Evolutionary conservation across 2,329 filamentous ascomycete species (phyloP).

Genomic region (Alternaria sp.): DNA sequence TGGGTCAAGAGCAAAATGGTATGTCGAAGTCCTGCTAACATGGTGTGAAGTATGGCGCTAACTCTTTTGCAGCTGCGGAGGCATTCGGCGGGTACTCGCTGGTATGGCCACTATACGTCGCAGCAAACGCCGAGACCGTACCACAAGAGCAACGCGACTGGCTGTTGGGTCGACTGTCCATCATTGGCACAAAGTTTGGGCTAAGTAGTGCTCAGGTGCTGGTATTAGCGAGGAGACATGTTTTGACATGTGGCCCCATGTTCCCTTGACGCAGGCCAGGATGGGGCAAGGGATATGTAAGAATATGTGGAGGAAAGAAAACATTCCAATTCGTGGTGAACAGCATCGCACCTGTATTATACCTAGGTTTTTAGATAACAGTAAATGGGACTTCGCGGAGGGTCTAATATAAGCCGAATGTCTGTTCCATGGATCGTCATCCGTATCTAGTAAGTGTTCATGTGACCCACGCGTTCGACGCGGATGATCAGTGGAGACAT

Average conservation of each 20-base stretch:
- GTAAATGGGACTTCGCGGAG: neutral
- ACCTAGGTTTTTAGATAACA: neutral
- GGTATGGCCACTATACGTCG: constrained; percentile 51
- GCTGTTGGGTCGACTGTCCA: constrained; percentile 44
- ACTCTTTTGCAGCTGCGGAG: constrained; percentile 40
- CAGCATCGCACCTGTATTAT: neutral
- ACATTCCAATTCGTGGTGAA: neutral
- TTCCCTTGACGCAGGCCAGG: constrained; percentile 28
- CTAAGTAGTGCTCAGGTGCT: constrained; percentile 45
- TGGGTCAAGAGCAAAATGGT: constrained; percentile 47
- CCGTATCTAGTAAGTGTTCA: neutral
- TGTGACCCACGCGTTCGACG: neutral
- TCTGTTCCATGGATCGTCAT: neutral
- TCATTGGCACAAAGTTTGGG: constrained; percentile 48
- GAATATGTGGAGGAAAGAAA: neutral
- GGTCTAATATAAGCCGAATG: neutral
- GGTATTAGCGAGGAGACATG: constrained; percentile 42
- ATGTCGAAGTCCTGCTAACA: constrained; percentile 1
- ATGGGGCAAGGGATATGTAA: neutral
- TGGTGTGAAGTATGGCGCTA: constrained; percentile 8
- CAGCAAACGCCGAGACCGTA: constrained; percentile 46
- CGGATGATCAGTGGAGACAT: constrained; percentile 2
- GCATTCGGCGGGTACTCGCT: constrained; percentile 50
- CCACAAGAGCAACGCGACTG: constrained; percentile 46
- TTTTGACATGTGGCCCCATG: constrained; percentile 47